Conservation (phyloP, 108 stramenopile genomes). For the Pseudonitzschia multiseries region DNA sequence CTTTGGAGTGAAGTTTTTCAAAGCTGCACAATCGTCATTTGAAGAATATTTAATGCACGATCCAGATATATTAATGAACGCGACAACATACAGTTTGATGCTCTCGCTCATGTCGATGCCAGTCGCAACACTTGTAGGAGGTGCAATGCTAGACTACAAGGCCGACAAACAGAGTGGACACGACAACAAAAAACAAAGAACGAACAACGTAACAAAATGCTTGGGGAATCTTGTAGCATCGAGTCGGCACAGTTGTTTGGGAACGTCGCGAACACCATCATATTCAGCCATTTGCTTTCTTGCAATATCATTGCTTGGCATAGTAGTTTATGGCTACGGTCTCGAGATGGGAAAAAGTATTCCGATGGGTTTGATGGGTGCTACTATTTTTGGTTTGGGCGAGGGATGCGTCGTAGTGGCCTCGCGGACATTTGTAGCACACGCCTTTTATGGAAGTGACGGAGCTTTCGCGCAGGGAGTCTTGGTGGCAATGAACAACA, state of each 20-base stretch:
- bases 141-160: constrained; percentile 10
- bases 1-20: constrained; percentile 14
- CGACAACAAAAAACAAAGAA: background rate
- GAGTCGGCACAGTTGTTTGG: background rate
- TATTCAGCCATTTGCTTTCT: constrained; percentile 16
- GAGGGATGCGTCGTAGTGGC: constrained; percentile 15
- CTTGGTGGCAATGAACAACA: constrained; percentile 10
- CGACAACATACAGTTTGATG: constrained; percentile 5
- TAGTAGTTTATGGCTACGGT: constrained; percentile 7
- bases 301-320: constrained; percentile 12
- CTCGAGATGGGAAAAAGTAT: constrained; percentile 9
- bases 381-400: constrained; percentile 12
- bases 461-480: constrained; percentile 18
- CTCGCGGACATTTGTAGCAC: constrained; percentile 17
- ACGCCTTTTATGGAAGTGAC: constrained; percentile 16
- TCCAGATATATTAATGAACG: constrained; percentile 3
- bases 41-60: constrained; percentile 17
- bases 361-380: constrained; percentile 2
- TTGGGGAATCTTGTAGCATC: background rate
- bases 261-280: constrained; percentile 11
- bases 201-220: background rate
- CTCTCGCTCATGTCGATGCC: constrained; percentile 15
- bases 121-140: constrained; percentile 6
- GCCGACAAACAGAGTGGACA: background rate
- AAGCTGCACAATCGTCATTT: constrained; percentile 13